These are phyloP conservation scores for Podila horticola DNA, from an alignment of 192 early-diverging fungal species.

Conservation along the genomic window DNA sequence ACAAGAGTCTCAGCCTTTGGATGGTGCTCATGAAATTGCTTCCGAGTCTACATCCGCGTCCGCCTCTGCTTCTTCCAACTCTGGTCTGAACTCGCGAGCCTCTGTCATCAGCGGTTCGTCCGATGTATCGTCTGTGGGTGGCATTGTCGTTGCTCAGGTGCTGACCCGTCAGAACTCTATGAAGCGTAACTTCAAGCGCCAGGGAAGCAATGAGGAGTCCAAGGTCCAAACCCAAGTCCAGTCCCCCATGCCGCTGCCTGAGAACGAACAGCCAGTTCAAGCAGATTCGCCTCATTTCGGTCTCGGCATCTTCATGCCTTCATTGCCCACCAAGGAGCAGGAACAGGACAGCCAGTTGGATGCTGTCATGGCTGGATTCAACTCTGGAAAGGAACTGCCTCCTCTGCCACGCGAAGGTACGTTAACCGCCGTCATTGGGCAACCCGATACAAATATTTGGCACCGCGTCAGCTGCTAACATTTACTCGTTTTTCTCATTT, in stretches of 20 bases:
- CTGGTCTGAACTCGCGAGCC: constrained; percentile 22
- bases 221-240: not conserved
- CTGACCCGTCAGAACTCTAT: constrained; percentile 46
- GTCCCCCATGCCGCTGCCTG: too few species aligned
- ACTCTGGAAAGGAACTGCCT: constrained; percentile 20
- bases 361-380: not conserved
- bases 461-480: not conserved
- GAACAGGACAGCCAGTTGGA: constrained; percentile 6
- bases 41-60: not conserved
- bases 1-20: not conserved
- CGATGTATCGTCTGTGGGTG: constrained; percentile 30
- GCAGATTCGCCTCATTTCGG: constrained; percentile 25
- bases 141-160: constrained; percentile 37
- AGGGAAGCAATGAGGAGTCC: not conserved
- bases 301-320: constrained; percentile 26
- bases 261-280: not conserved
- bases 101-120: constrained; percentile 41
- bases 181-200: constrained; percentile 31
- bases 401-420: constrained; percentile 27
- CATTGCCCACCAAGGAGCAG: constrained; percentile 8
- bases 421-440: too few species aligned
- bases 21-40: not conserved
- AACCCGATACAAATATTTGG: too few species aligned
- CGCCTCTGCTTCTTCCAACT: constrained; percentile 15
- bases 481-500: not conserved